These are phyloP conservation scores for Trifolium pratense DNA, from an alignment of 306 rosid species.

Conservation along the genomic window DNA sequence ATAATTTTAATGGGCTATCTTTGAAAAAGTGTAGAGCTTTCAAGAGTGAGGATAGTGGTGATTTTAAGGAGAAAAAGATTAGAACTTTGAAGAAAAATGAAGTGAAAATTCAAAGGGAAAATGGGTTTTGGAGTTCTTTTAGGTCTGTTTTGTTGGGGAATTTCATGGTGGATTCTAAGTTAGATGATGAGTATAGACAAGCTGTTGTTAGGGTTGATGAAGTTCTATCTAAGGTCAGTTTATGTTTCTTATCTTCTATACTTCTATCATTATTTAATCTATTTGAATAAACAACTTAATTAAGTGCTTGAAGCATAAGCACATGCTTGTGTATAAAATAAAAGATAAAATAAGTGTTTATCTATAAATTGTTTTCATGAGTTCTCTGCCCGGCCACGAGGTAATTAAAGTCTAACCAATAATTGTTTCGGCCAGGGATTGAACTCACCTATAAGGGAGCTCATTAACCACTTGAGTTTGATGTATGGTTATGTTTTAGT, in stretches of 20 bases:
- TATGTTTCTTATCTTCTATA: conserved; percentile 27
- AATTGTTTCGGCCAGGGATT: no score
- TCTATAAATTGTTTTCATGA: no score
- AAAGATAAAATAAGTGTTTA: background rate
- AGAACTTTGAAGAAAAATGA: conserved; percentile 54
- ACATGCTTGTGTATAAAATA: background rate
- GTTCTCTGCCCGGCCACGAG: background rate
- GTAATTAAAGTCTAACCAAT: no score
- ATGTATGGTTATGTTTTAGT: no score
- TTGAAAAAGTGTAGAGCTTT: conserved; percentile 67
- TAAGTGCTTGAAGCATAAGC: background rate
- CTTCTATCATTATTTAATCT: background rate
- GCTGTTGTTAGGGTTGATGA: conserved; percentile 75
- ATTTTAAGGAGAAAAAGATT: conserved; percentile 47
- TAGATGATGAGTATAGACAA: conserved; percentile 61
- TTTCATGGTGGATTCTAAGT: conserved; percentile 52
- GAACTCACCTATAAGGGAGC: no score
- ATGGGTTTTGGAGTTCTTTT: conserved; percentile 72
- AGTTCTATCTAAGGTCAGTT: conserved; percentile 69
- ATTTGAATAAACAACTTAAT: background rate
- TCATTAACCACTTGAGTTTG: no score
- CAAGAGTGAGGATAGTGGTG: conserved; percentile 62
- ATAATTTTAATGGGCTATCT: conserved; percentile 49
- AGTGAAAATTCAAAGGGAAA: conserved; percentile 44
- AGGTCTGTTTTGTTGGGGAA: conserved; percentile 55